Base-by-base conservation (phyloP, 345 rosid species). In the Aquilaria yunnanensis region DNA sequence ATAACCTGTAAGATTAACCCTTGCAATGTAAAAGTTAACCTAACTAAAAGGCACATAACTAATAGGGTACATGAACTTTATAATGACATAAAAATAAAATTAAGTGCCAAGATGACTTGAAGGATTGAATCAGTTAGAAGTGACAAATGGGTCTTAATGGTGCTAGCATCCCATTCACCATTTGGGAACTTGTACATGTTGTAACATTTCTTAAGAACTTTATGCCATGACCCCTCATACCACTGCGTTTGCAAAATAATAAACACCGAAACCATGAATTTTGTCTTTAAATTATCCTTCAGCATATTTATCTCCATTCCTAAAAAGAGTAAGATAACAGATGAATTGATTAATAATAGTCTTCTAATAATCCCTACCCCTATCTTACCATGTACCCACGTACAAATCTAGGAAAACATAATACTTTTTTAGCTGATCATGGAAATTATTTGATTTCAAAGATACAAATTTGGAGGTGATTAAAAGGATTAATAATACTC, bases 151-250 rank as follows among this genome's bases (percentile, higher is more conserved):
- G 64, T 76, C 47, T 74, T 71, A 13, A 90, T 89, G 56, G 65
- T 59, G 23, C 97, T 97, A 6, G 60, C 66, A 68, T 86, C 83
- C 97, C 99, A 94, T 77, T 86, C 88, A n/a, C 96, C 81, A 6
- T 61, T 87, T 10, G 95, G 81, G 67, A 94, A 86, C 2, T 79
- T 82, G 65, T 90, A 94, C 84, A 78, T 69, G 59, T 96, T 97
- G 67, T 75, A 85, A 1, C 99, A 97, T 79, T 94, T 97, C 60
- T 82, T 90, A 65, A 80, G 82, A 48, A 96, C 96, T 77, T 94
- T 97, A 29, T 94, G 97, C 99, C 99, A 94, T 11, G 96, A 90
- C 3, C 99, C 99, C 75, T 94, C 96, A 0, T 94, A 90, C 66
- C 85, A 82, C 45, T 94, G 99, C 93, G 65, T 88, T 88, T 23